Conservation (phyloP, 805 yeast species). For the Soucietia sequanensis region DNA sequence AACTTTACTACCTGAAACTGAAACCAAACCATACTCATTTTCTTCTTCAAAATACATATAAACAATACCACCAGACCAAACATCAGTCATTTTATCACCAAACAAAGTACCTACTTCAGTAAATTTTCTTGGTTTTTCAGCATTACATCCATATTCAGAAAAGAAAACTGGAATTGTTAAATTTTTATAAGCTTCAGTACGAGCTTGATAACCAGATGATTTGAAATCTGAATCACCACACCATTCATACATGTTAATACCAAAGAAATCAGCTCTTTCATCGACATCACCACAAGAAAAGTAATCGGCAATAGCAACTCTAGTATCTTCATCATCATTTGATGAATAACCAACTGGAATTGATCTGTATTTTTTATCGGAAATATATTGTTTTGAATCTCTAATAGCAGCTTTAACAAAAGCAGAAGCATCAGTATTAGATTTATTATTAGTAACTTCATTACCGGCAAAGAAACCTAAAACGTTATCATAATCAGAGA, state of each 20-base stretch:
- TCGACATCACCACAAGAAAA: slow-evolving; percentile 71
- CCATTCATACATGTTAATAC: slow-evolving; percentile 90
- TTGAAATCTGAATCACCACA: slow-evolving; percentile 64
- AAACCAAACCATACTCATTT: slow-evolving; percentile 73
- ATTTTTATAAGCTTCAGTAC: slow-evolving; percentile 64
- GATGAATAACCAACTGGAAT: slow-evolving; percentile 85
- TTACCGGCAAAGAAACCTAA: slow-evolving; percentile 87
- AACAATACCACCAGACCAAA: slow-evolving; percentile 90
- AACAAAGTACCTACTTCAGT: slow-evolving; percentile 67
- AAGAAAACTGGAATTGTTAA: slow-evolving; percentile 73
- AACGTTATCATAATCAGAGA: slow-evolving; percentile 68
- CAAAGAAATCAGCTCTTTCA: slow-evolving; percentile 74
- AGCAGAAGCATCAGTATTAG: slow-evolving; percentile 74
- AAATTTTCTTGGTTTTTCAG: slow-evolving; percentile 66
- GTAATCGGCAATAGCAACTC: slow-evolving; percentile 69
- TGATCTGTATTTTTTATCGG: slow-evolving; percentile 54
- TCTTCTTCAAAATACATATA: slow-evolving; percentile 80
- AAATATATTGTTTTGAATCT: slow-evolving; percentile 70
- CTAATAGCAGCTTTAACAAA: slow-evolving; percentile 82
- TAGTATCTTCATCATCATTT: slow-evolving; percentile 67
- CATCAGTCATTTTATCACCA: slow-evolving; percentile 69
- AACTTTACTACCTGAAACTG: slow-evolving; percentile 47
- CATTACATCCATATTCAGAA: slow-evolving; percentile 83
- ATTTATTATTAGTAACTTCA: slow-evolving; percentile 68
- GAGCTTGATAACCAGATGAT: slow-evolving; percentile 62